Base-by-base conservation (phyloP, 352 stramenopile genomes). In the Discostella stelligera region DNA sequence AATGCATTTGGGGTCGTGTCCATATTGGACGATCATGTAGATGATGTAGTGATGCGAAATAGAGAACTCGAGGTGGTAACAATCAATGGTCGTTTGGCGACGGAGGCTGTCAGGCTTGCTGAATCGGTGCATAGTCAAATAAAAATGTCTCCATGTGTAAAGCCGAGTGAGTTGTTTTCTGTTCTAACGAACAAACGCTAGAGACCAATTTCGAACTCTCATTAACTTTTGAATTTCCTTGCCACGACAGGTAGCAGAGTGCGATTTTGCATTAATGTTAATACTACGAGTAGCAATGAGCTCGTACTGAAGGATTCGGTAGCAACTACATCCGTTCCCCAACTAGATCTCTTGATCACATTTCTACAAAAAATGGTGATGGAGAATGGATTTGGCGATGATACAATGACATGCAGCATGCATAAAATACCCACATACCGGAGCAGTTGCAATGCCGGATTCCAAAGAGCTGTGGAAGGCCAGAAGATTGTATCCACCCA, bases 41-140 rank as follows among this genome's bases (percentile, higher is more conserved):
- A 71, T 14, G 55, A 30, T 13, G 64, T 68, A 18, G 5, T 18
- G 41, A 2, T 41, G 54, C 64, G 67, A 20, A 71, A 54, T 39
- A 70, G 54, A 65, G 74, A 72, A 9, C 37, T 74, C 7, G 66
- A 71, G 41, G 52, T 77, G 3, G 18, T 82, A 3, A 55, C 60
- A 21, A 72, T 82, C n/a, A 82, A 82, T 67, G 62, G 67, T n/a
- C 59, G 74, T 2, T 32, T 65, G 13, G 58, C 73, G 20, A 61
- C 56, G 21, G 23, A 70, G n/a, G 13, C 18, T 49, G 49, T 66
- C 20, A 70, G 59, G 49, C 48, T 80, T 67, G 65, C 39, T 27
- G 73, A 75, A 50, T 10, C 30, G 10, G 52, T 80, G 0, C 13
- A 52, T 8, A 65, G 30, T 21, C 59, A 67, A 25, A 54, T 75